phyloP scores from a whole-genome alignment of 1,284 basidiomycete species.

The Inonotus obliquus region DNA sequence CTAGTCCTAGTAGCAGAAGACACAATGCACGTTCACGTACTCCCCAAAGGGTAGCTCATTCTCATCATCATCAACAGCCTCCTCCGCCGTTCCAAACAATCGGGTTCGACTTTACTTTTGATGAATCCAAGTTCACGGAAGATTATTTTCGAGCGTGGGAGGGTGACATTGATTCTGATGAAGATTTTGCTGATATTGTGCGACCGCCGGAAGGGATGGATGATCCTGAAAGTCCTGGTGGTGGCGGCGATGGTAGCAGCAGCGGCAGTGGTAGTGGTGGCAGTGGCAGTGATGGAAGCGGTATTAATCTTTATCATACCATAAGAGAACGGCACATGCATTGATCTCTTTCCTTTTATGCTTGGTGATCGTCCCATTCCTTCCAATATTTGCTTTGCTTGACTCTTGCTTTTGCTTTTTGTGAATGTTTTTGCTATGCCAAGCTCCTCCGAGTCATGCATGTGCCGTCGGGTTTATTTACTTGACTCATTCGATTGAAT shows the following conservation, averaged over 20 bases:
- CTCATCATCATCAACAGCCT: too few species aligned
- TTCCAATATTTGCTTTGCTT: not conserved
- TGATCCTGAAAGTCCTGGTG: not conserved
- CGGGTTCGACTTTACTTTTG: slow-evolving; percentile 18
- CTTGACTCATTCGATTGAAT: too few species aligned
- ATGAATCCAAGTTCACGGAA: slow-evolving; percentile 18
- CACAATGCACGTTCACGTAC: slow-evolving; percentile 13
- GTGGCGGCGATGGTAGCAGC: not conserved
- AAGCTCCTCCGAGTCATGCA: too few species aligned
- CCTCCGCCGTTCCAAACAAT: not conserved
- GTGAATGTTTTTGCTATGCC: not conserved
- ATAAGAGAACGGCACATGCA: slow-evolving; percentile 17
- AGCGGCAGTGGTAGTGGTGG: not conserved
- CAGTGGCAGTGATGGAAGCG: not conserved
- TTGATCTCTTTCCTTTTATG: too few species aligned
- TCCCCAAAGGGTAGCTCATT: not conserved
- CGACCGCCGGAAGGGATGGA: slow-evolving; percentile 9
- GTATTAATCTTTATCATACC: slow-evolving; percentile 17
- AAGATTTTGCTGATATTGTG: slow-evolving; percentile 17
- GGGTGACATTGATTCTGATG: slow-evolving; percentile 19
- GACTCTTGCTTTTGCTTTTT: not conserved
- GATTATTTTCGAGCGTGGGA: slow-evolving; percentile 18
- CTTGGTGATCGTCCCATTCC: not conserved
- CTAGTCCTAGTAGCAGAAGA: not conserved
- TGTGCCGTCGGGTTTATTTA: too few species aligned